These are phyloP conservation scores for Cenchrus purpureus DNA, from an alignment of 176 grass and related monocot species.

Conservation along the genomic window DNA sequence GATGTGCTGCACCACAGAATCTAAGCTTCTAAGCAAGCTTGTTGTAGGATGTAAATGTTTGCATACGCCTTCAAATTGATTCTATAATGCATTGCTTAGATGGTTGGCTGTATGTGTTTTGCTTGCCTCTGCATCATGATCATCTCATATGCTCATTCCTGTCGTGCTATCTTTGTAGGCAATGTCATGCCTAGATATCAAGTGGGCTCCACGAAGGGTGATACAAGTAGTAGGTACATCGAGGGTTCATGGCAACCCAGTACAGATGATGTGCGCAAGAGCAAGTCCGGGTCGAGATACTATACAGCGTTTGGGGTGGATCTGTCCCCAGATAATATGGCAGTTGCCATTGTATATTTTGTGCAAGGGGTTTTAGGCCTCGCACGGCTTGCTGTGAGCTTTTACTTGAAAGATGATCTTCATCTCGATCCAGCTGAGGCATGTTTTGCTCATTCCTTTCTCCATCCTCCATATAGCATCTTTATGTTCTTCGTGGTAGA, in stretches of 20 bases:
- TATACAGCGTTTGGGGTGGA: conserved; percentile 87
- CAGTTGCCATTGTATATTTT: conserved; percentile 98
- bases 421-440: conserved; percentile 98
- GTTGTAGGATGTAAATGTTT: neutral
- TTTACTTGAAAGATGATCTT: conserved; percentile 98
- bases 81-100: neutral
- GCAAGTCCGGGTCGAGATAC: conserved; percentile 47
- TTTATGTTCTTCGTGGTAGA: conserved; percentile 25
- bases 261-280: conserved; percentile 59
- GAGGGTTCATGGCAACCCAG: conserved; percentile 28
- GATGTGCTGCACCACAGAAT: too few relatives aligned
- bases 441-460: conserved; percentile 24
- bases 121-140: neutral
- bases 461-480: neutral
- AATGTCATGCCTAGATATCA: conserved; percentile 50
- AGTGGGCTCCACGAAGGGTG: conserved; percentile 39
- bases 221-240: conserved; percentile 35
- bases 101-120: neutral
- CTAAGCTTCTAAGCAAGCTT: neutral
- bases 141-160: conserved; percentile 22
- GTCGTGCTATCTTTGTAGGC: conserved; percentile 43
- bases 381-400: conserved; percentile 93
- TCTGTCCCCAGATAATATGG: conserved; percentile 89
- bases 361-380: conserved; percentile 99
- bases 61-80: neutral